Evolutionary conservation across 129 eudicot species (phyloP).

Genomic region (Flaveria linearis): DNA sequence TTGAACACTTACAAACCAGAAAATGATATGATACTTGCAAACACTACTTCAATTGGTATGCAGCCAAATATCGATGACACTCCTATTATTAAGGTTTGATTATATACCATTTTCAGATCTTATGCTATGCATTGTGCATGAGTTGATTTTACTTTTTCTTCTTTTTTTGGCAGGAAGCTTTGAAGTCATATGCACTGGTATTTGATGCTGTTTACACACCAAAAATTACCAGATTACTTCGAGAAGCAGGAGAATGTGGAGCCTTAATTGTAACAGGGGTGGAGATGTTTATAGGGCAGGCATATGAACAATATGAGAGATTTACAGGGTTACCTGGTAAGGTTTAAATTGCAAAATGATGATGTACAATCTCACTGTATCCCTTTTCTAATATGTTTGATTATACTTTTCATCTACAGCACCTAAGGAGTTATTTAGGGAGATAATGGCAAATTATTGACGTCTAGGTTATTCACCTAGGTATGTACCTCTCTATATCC

Average conservation of each 20-base stretch:
- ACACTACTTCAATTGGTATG: constrained; percentile 96
- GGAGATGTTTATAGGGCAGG: constrained; percentile 95
- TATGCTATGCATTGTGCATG: background rate
- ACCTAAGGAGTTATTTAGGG: constrained; percentile 70
- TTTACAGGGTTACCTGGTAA: constrained; percentile 96
- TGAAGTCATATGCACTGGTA: constrained; percentile 65
- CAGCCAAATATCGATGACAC: constrained; percentile 86
- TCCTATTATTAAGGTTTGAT: constrained; percentile 76
- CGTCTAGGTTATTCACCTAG: constrained; percentile 14
- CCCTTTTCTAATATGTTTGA: background rate
- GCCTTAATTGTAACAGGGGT: constrained; percentile 74
- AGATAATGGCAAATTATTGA: constrained; percentile 50
- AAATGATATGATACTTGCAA: constrained; percentile 85
- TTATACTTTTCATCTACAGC: constrained; percentile 48
- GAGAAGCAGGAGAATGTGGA: constrained; percentile 83
- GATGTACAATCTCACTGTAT: constrained; percentile 1
- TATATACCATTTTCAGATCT: constrained; percentile 14
- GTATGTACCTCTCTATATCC: constrained; percentile 15
- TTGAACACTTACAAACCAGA: constrained; percentile 65
- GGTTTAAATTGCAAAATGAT: background rate
- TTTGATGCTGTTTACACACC: constrained; percentile 96
- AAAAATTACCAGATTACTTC: constrained; percentile 78
- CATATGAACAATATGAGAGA: constrained; percentile 88
- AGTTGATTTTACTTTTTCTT: background rate
- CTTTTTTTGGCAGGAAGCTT: constrained; percentile 61